A percentile compares a stretch with the other conserved stretches of the same genome.
Evolutionary conservation across 768 basidiomycete genomes (phyloP).

Genomic region (Lactifluus subvellereus): DNA sequence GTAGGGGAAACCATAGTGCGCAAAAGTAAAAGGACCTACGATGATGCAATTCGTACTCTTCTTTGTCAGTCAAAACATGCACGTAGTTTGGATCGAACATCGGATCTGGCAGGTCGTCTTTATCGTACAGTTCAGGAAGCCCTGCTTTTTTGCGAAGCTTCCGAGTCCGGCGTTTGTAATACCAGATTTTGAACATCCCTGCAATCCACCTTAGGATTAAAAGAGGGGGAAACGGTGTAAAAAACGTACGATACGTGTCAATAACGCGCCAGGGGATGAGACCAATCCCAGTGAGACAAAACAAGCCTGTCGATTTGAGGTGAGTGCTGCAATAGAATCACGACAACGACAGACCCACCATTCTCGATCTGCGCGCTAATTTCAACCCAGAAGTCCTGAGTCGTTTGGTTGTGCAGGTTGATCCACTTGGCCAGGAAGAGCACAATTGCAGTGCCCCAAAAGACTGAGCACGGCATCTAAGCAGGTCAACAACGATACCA

Average conservation of each 20-base stretch:
- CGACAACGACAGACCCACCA: constrained; percentile 36
- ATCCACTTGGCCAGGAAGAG: constrained; percentile 64
- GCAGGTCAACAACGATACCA: background rate
- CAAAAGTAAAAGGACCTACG: constrained; percentile 41
- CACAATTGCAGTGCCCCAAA: constrained; percentile 85
- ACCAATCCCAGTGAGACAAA: constrained; percentile 75
- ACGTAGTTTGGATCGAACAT: constrained; percentile 62
- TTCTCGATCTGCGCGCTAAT: constrained; percentile 71
- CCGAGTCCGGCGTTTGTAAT: constrained; percentile 57
- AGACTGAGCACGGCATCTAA: constrained; percentile 40
- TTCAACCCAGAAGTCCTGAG: constrained; percentile 79
- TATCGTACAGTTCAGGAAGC: constrained; percentile 63
- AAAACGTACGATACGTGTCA: constrained; percentile 62
- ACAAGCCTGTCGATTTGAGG: constrained; percentile 44
- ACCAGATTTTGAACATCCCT: constrained; percentile 74
- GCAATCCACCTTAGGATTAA: constrained; percentile 1
- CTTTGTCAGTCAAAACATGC: constrained; percentile 59
- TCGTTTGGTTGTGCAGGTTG: constrained; percentile 60
- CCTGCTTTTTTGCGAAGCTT: constrained; percentile 55
- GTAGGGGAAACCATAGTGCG: constrained; percentile 3
- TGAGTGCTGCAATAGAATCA: background rate
- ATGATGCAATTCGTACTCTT: constrained; percentile 58
- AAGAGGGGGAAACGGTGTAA: background rate
- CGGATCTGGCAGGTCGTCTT: constrained; percentile 79
- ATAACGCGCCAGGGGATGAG: constrained; percentile 69